Evolutionary conservation across 2,329 filamentous ascomycete genomes (phyloP), one percentile per base, ranked within the genome.

Genomic region (Ascochyta rabiei): DNA sequence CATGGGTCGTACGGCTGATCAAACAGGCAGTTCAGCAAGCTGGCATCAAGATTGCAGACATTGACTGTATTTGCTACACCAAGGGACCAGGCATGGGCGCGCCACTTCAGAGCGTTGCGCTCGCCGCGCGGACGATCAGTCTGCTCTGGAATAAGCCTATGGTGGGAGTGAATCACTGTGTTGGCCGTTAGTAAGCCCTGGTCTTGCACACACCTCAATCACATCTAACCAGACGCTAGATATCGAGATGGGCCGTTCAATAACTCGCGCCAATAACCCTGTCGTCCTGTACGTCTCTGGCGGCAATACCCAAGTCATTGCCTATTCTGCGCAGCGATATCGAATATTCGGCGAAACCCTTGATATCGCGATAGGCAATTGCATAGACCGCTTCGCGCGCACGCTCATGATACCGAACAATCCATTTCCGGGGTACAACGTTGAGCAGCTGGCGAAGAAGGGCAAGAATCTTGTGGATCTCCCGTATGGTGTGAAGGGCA

Each of bases 341-440:
- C 89, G 95, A 53, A 99, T 99, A 73, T 99, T 99, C 75, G 95
- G 95, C 59, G 95, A 99, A 79, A 93, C 95, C 1, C 86, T 99
- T 46, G 95, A 99, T 73, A 98, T 98, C 62, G 95, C 95, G 13
- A 93, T 99, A 10, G 95, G 95, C 4, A 99, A 99, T 78, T 98
- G 95, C 74, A 86, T 99, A 41, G 95, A 99, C 76, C 87, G 95
- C 30, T 98, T 99, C 74, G 95, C 95, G 28, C 87, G 95, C 66
- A 96, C 93, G 3, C 82, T 99, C 42, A 84, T 85, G 65, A 97
- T 99, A 71, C 89, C 89, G 73, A 99, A 99, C 75, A 93, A 99
- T 74, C 95, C 95, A 0, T 95, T 95, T 1, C 95, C 95, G 0
- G 95, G 95, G 1, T 97, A 98, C 77, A 99, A 99, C 73, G 97